Evolutionary conservation across 257 asterid genomes (phyloP), one percentile per base, ranked within the genome.

Genomic region (Petrea volubilis): DNA sequence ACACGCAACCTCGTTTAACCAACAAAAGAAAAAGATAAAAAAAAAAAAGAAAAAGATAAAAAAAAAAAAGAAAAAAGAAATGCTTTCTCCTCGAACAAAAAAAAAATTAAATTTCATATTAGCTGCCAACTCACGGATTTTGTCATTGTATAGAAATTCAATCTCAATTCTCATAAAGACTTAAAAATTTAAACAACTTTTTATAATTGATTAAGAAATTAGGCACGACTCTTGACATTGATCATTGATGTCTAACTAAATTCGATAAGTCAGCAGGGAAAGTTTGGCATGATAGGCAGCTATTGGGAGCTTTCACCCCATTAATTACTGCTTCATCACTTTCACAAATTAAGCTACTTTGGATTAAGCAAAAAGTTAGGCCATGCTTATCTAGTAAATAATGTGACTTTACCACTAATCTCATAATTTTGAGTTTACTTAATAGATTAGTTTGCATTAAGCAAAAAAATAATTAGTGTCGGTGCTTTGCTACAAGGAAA

Each of bases 201-300:
- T n/a, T n/a, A n/a, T n/a, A n/a, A n/a, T n/a, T n/a, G n/a, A n/a
- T 18, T 47, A 73, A 41, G 77, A 60, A 73, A 80, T 84, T 78
- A 23, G 82, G 88, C 77, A 61, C 25, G 15, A 18, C 14, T n/a
- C 79, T 81, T 84, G 80, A 66, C 4, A 49, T 27, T 43, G 84
- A 62, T 64, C 27, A 51, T 57, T 20, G 11, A 27, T 84, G 86
- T 73, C 81, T 71, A 67, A 44, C 84, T 55, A 69, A 53, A 76
- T 70, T 36, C 7, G 81, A 71, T 73, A 67, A 68, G 14, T 29
- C 46, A n/a, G 72, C 53, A 34, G 77, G 58, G 66, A 27, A 74
- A 74, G 78, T 71, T 80, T 71, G 83, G 76, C 60, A 28, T 46
- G 34, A 3, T 13, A n/a, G 70, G 72, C 80, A 67, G 52, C 75